Evolutionary conservation across 148 eudicot genomes (phyloP).

Genomic region (Silene conica): DNA sequence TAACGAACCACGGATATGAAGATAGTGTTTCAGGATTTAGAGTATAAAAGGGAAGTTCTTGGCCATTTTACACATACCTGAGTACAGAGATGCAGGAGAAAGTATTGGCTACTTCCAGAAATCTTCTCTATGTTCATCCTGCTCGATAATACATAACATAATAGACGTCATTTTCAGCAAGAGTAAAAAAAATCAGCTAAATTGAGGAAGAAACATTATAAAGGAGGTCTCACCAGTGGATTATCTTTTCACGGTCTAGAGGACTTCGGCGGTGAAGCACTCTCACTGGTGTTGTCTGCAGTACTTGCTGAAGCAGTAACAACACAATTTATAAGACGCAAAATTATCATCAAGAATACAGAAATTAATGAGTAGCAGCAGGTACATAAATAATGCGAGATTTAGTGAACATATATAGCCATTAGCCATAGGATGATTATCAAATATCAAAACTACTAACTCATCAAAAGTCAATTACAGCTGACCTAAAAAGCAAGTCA

Average conservation of each 20-base stretch:
- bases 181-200: neutral
- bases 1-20: neutral
- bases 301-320: constrained; percentile 47
- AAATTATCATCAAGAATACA: neutral
- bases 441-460: neutral
- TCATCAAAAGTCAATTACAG: neutral
- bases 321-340: constrained; percentile 1
- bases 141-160: constrained; percentile 1
- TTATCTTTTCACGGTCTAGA: constrained; percentile 77
- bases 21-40: neutral
- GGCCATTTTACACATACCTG: constrained; percentile 48
- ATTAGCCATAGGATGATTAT: neutral
- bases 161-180: neutral
- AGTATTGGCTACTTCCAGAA: constrained; percentile 70
- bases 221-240: constrained; percentile 57
- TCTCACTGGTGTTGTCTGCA: constrained; percentile 89
- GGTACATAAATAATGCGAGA: neutral
- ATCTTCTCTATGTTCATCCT: constrained; percentile 94
- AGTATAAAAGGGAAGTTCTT: neutral
- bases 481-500: neutral
- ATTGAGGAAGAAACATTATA: neutral
- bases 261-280: constrained; percentile 99
- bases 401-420: neutral
- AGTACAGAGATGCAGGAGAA: constrained; percentile 88
- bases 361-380: neutral